These are phyloP conservation scores for Calonectria fujianensis DNA, from an alignment of 2,329 filamentous ascomycete genomes.

Conservation along the genomic window DNA sequence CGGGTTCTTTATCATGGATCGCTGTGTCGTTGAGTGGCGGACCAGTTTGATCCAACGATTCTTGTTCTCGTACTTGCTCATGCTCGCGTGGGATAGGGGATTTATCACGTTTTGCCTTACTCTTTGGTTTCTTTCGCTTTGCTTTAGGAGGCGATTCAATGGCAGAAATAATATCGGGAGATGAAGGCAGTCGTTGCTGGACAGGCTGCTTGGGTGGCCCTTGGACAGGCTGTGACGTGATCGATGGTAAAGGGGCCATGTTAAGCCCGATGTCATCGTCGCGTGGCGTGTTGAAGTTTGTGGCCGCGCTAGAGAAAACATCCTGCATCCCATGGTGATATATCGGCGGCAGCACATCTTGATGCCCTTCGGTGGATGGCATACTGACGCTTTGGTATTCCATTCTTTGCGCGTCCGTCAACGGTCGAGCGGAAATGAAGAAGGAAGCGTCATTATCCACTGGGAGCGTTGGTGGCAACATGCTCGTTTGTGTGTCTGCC, in stretches of 20 bases:
- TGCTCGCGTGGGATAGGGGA: slow-evolving; percentile 13
- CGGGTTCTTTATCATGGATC: slow-evolving; percentile 40
- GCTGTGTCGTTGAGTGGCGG: slow-evolving; percentile 24
- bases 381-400: slow-evolving; percentile 58
- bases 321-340: slow-evolving; percentile 45
- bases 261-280: slow-evolving; percentile 49
- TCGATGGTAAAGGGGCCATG: slow-evolving; percentile 47
- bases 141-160: slow-evolving; percentile 42
- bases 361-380: slow-evolving; percentile 44
- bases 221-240: slow-evolving; percentile 32
- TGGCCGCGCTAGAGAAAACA: slow-evolving; percentile 58
- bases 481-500: slow-evolving; percentile 48
- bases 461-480: slow-evolving; percentile 54
- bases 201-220: slow-evolving; percentile 21
- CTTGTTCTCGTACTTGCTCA: slow-evolving; percentile 30
- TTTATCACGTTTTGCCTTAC: slow-evolving; percentile 24
- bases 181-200: slow-evolving; percentile 46
- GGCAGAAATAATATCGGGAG: slow-evolving; percentile 51
- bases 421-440: slow-evolving; percentile 58
- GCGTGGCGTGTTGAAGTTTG: slow-evolving; percentile 61
- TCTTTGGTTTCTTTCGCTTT: slow-evolving; percentile 36
- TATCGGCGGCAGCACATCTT: slow-evolving; percentile 44
- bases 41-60: slow-evolving; percentile 23
- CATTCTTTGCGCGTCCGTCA: slow-evolving; percentile 62
- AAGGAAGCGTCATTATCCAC: slow-evolving; percentile 56